A percentile compares a stretch with the other conserved stretches of the same genome.
phyloP scores from a whole-genome alignment of 2,329 filamentous ascomycete species.

The Leptographium wingfieldii region DNA sequence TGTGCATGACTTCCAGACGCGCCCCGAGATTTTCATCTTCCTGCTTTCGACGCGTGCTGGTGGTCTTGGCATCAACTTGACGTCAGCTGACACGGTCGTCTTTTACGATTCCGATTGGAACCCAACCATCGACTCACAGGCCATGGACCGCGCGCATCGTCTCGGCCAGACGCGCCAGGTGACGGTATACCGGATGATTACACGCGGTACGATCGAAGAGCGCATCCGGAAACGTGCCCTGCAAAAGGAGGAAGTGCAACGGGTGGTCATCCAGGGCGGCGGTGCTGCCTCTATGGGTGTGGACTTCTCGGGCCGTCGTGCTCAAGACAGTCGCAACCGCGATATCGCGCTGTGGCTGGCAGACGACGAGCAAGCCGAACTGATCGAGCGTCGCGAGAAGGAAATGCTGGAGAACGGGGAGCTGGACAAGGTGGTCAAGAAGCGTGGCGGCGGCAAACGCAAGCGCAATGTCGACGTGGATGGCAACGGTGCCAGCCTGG shows the following conservation, averaged over 20 bases:
- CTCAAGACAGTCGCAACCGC: conserved; percentile 84
- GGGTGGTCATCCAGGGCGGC: conserved; percentile 88
- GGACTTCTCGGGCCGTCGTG: conserved; percentile 87
- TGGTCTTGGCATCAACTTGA: conserved; percentile 96
- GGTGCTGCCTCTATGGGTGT: conserved; percentile 42
- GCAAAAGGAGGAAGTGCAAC: conserved; percentile 97
- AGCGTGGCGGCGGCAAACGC: conserved; percentile 42
- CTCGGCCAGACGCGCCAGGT: conserved; percentile 92
- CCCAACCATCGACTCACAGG: conserved; percentile 94
- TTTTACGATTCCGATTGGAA: conserved; percentile 99
- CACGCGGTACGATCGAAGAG: conserved; percentile 91
- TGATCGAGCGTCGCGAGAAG: conserved; percentile 86
- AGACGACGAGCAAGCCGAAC: conserved; percentile 88
- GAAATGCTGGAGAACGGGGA: conserved; percentile 67
- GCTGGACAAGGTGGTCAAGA: conserved; percentile 47
- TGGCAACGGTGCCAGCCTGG: conserved; percentile 53
- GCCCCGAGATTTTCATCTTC: conserved; percentile 94
- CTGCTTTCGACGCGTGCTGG: conserved; percentile 89
- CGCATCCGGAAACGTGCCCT: conserved; percentile 92
- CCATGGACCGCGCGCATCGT: conserved; percentile 98
- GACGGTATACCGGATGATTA: conserved; percentile 95
- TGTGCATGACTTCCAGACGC: conserved; percentile 89
- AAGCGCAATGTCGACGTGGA: conserved; percentile 28
- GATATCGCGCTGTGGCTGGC: conserved; percentile 99
- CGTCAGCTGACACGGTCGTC: conserved; percentile 93